Percentiles rank a stretch among this genome's conserved stretches.
Conservation (phyloP, 2,329 filamentous ascomycete species). For the Aphanoascus verrucosus region DNA sequence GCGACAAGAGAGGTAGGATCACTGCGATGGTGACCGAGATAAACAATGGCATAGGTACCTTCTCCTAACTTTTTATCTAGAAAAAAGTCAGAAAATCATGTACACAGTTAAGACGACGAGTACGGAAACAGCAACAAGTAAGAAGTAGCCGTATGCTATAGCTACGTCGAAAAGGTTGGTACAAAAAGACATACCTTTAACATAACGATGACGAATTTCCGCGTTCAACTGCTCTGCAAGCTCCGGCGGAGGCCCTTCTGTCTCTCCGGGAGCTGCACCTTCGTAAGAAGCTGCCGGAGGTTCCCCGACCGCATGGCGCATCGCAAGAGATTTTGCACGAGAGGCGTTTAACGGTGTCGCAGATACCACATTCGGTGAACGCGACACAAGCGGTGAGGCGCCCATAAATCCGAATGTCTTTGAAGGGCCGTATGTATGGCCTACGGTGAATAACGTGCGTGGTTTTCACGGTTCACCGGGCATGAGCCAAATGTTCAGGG, state of each 20-base stretch:
- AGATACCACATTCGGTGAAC: slow-evolving; percentile 23
- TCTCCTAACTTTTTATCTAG: slow-evolving; percentile 82
- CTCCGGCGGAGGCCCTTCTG: slow-evolving; percentile 28
- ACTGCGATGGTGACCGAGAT: slow-evolving; percentile 65
- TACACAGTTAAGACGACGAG: no score
- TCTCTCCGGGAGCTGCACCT: background rate
- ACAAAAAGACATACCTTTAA: slow-evolving; percentile 54
- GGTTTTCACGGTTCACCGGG: background rate
- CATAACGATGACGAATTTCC: slow-evolving; percentile 74
- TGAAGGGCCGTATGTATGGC: background rate
- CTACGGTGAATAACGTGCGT: background rate
- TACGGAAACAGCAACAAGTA: background rate
- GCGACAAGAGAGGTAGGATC: slow-evolving; percentile 69
- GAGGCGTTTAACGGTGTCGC: slow-evolving; percentile 24
- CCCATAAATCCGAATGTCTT: slow-evolving; percentile 23
- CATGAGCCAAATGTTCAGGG: no score
- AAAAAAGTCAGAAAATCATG: slow-evolving; percentile 8
- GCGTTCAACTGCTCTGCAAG: slow-evolving; percentile 69
- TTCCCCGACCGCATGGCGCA: slow-evolving; percentile 22
- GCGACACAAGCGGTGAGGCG: slow-evolving; percentile 34
- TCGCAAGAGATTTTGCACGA: slow-evolving; percentile 27
- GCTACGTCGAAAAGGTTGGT: background rate
- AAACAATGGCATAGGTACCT: slow-evolving; percentile 94
- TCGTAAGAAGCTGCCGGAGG: background rate
- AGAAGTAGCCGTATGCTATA: no score